Percentiles rank a stretch among this genome's conserved stretches.
Conservation (phyloP, 2,329 filamentous ascomycete genomes). For the Talaromyces sp. region DNA sequence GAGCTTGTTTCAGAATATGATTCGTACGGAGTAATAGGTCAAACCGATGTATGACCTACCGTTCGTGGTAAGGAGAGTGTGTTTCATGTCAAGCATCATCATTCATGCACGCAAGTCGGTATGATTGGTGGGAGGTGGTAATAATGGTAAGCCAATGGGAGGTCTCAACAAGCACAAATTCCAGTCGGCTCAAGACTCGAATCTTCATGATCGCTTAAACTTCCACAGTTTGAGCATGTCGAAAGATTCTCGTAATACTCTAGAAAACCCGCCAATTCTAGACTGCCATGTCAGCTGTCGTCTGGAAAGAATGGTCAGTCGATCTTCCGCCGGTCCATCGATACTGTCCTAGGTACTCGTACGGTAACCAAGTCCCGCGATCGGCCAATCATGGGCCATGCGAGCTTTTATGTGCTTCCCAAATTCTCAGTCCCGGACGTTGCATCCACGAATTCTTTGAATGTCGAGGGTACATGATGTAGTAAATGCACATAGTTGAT, state of each 20-base stretch:
- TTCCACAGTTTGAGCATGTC: not conserved
- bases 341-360: not conserved
- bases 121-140: not conserved
- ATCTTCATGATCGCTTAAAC: not conserved
- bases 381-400: constrained; percentile 1
- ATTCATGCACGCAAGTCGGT: not conserved
- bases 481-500: not conserved
- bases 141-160: not conserved
- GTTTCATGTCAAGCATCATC: not conserved
- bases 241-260: not conserved
- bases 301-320: not conserved
- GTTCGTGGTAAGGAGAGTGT: not conserved
- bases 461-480: not conserved
- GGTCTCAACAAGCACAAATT: not conserved
- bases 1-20: not conserved
- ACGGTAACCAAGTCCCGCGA: not conserved
- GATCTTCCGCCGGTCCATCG: constrained; percentile 1
- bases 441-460: constrained; percentile 11
- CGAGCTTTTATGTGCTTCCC: not conserved
- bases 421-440: not conserved
- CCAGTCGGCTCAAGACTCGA: not conserved
- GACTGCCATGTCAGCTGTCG: not conserved
- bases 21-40: not conserved
- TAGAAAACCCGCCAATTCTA: not conserved
- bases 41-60: not conserved